A percentile compares a stretch with the other conserved stretches of the same genome.
Conservation (phyloP, 2,329 filamentous ascomycete genomes). For the Byssochlamys sp. region DNA sequence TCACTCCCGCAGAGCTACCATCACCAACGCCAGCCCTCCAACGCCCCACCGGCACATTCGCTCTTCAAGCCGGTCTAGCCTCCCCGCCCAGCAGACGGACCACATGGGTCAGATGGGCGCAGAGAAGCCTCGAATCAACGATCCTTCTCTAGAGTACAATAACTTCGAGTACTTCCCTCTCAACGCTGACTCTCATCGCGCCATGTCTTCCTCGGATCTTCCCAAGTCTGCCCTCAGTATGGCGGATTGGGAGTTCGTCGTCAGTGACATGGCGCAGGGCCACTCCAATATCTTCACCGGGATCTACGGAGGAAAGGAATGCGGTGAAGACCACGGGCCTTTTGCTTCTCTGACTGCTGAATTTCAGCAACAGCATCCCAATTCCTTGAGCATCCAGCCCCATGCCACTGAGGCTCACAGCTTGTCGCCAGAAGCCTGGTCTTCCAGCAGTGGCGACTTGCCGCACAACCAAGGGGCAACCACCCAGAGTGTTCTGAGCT, state of each 20-base stretch:
- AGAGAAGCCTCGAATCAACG: background rate
- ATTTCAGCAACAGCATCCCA: constrained; percentile 19
- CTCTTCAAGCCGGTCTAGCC: constrained; percentile 22
- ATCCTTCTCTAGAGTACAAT: constrained; percentile 26
- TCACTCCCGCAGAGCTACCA: constrained; percentile 22
- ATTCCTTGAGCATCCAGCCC: constrained; percentile 9
- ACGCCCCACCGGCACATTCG: constrained; percentile 17
- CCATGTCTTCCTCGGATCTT: constrained; percentile 37
- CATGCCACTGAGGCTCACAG: constrained; percentile 23
- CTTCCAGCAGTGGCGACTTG: constrained; percentile 31
- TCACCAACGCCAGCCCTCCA: constrained; percentile 22
- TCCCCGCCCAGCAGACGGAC: constrained; percentile 15
- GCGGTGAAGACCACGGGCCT: constrained; percentile 25
- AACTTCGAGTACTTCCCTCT: constrained; percentile 49
- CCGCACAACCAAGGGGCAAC: constrained; percentile 16
- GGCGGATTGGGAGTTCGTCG: constrained; percentile 71
- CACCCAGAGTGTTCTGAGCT: constrained; percentile 49
- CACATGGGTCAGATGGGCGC: constrained; percentile 11
- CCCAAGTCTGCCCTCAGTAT: constrained; percentile 43
- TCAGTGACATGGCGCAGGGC: constrained; percentile 70
- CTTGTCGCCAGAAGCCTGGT: constrained; percentile 31
- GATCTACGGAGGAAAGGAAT: constrained; percentile 38
- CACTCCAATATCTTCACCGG: constrained; percentile 63
- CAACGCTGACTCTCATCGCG: constrained; percentile 18
- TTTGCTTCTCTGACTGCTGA: constrained; percentile 26